Base-by-base conservation (phyloP, 768 basidiomycete genomes). In the Pleurotus sapidus region DNA sequence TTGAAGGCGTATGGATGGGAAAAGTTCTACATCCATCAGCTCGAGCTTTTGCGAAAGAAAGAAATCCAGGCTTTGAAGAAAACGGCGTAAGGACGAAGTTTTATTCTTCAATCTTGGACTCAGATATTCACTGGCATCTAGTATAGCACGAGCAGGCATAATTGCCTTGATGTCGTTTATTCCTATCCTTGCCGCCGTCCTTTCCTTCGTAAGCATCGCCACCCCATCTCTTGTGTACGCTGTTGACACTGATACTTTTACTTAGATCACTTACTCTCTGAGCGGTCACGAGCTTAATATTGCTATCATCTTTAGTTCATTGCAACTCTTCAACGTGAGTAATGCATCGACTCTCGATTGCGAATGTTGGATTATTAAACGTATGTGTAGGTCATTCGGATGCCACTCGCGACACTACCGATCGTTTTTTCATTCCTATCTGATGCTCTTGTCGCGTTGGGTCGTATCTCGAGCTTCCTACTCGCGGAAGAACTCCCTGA, bases 251-350 rank as follows among this genome's bases (percentile, higher is more conserved):
- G 27, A 27, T 27, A 27, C 27, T 27, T 27, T 27, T n/a, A n/a
- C n/a, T n/a, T 27, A 27, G 27, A 27, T 27, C 27, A 27, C 86
- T 0, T 89, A 88, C 62, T 75, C 77, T 1, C 67, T 88, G 15
- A 81, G 72, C 27, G 83, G 82, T 7, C 83, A 87, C 57, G 64
- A 70, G 5, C 74, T 87, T 27, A 76, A 80, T 58, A 68, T 84
- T 2, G 80, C 84, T 0, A 70, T 75, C 54, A 80, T 87, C 49
- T 87, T 87, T 65, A 71, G 76, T 4, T 78, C 80, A 5, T 67
- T 87, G 18, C 84, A 86, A 58, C 69, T 84, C 25, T 84, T 86
- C 72, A 84, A 84, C 58, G 82, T 82, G 38, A 24, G 75, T 65
- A 27, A 27, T 12, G 4, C 23, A 30, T 18, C 34, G 54, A 5